A percentile compares a stretch with the other conserved stretches of the same genome.
These are phyloP conservation scores for Scutellaria baicalensis DNA, from an alignment of 257 asterid genomes.

Conservation along the genomic window DNA sequence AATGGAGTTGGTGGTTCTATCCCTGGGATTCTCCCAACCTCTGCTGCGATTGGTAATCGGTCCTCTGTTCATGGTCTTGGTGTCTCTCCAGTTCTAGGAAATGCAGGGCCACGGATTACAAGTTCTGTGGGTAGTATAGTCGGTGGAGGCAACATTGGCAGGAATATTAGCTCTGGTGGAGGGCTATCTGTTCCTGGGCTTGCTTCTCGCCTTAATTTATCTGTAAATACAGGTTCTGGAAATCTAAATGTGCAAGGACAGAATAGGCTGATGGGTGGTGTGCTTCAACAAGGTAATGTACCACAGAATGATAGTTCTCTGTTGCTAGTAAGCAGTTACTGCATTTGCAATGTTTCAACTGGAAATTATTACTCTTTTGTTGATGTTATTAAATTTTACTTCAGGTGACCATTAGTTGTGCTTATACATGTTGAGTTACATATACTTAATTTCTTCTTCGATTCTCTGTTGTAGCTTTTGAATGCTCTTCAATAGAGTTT, in stretches of 20 bases:
- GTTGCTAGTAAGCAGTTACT: background rate
- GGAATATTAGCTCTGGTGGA: slow-evolving; percentile 89
- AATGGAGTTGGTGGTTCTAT: slow-evolving; percentile 89
- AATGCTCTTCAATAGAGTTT: background rate
- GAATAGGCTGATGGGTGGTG: slow-evolving; percentile 72
- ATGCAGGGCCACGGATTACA: slow-evolving; percentile 72
- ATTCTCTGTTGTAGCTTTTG: background rate
- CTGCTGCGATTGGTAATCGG: slow-evolving; percentile 83
- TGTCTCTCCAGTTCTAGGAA: slow-evolving; percentile 71
- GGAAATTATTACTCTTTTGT: background rate
- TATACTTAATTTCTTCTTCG: background rate
- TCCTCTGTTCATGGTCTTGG: slow-evolving; percentile 73
- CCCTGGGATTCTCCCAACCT: slow-evolving; percentile 85
- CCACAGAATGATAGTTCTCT: slow-evolving; percentile 5
- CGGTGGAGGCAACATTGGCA: slow-evolving; percentile 83
- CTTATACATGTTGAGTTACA: background rate
- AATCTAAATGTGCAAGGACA: slow-evolving; percentile 78
- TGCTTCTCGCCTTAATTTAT: slow-evolving; percentile 70
- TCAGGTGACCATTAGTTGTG: slow-evolving; percentile 4
- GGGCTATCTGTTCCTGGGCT: slow-evolving; percentile 90
- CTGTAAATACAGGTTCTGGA: slow-evolving; percentile 69
- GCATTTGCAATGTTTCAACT: slow-evolving; percentile 1
- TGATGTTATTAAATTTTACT: background rate
- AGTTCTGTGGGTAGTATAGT: slow-evolving; percentile 80
- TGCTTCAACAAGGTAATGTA: slow-evolving; percentile 84